Percentiles rank a stretch among this genome's conserved stretches.
Conservation (phyloP, 2,329 filamentous ascomycete genomes). For the Pseudogymnoascus sp. region DNA sequence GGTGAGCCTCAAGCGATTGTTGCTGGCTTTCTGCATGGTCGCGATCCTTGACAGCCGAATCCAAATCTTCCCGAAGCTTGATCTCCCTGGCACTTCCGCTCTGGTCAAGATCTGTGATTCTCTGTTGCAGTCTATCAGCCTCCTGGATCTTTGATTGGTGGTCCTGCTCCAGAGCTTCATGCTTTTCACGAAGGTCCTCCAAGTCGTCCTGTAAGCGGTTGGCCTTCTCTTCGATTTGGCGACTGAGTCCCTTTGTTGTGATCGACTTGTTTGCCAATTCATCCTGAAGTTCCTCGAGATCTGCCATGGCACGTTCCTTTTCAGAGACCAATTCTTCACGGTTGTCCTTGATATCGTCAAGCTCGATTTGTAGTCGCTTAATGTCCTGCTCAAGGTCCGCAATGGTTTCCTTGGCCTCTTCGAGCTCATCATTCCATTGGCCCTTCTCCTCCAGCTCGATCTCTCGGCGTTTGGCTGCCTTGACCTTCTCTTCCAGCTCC, state of each 20-base stretch:
- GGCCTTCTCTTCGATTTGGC: slow-evolving; percentile 66
- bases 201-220: slow-evolving; percentile 59
- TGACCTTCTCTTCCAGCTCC: slow-evolving; percentile 51
- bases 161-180: slow-evolving; percentile 33
- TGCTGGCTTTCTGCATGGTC: slow-evolving; percentile 30
- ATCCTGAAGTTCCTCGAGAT: slow-evolving; percentile 61
- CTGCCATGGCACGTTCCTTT: slow-evolving; percentile 48
- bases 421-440: slow-evolving; percentile 41
- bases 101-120: slow-evolving; percentile 30
- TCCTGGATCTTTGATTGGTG: slow-evolving; percentile 35
- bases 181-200: slow-evolving; percentile 40
- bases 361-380: slow-evolving; percentile 44
- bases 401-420: slow-evolving; percentile 49
- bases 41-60: slow-evolving; percentile 27
- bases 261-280: slow-evolving; percentile 75
- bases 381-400: slow-evolving; percentile 49
- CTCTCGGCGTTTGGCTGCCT: slow-evolving; percentile 43
- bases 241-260: slow-evolving; percentile 63
- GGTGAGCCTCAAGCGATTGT: slow-evolving; percentile 37
- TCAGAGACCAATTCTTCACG: slow-evolving; percentile 45
- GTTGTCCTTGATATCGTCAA: slow-evolving; percentile 46
- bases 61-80: slow-evolving; percentile 36
- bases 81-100: slow-evolving; percentile 28
- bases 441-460: slow-evolving; percentile 51
- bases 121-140: slow-evolving; percentile 33